Evolutionary conservation across 768 basidiomycete genomes (phyloP).

Genomic region (Lactifluus subvellereus): DNA sequence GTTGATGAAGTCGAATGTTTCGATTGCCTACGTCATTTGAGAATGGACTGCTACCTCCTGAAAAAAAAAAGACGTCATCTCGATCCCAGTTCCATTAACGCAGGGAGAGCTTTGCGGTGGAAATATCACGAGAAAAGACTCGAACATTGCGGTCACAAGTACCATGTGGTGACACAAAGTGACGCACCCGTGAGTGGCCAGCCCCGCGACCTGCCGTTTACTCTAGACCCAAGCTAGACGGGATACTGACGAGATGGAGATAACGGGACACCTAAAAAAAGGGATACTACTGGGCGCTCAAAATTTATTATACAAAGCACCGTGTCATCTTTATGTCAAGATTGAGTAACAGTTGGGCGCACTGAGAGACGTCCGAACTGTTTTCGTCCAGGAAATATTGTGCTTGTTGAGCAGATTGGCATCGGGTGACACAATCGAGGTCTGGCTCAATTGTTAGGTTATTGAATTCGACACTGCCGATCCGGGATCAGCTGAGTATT

Average conservation of each 20-base stretch:
- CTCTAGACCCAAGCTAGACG: background rate
- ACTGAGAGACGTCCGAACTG: background rate
- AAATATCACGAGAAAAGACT: constrained; percentile 12
- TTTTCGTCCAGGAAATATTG: background rate
- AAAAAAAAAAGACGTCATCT: background rate
- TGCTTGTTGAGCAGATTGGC: too few relatives aligned
- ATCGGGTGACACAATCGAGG: too few relatives aligned
- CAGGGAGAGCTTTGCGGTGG: background rate
- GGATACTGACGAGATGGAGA: too few relatives aligned
- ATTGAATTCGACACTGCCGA: too few relatives aligned
- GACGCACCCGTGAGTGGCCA: constrained; percentile 1
- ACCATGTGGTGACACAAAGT: background rate
- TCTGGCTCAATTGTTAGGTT: too few relatives aligned
- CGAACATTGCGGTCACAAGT: background rate
- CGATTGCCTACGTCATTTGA: background rate
- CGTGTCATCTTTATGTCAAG: too few relatives aligned
- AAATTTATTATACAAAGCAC: too few relatives aligned
- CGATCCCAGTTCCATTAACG: background rate
- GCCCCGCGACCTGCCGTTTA: background rate
- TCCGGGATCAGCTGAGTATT: too few relatives aligned
- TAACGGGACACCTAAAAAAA: too few relatives aligned
- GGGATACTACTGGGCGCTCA: too few relatives aligned
- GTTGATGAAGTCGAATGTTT: too few relatives aligned
- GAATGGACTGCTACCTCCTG: constrained; percentile 2
- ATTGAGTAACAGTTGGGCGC: too few relatives aligned